Evolutionary conservation across 1,139 yeast genomes (phyloP).

Genomic region (Zygosaccharomyces sapae): DNA sequence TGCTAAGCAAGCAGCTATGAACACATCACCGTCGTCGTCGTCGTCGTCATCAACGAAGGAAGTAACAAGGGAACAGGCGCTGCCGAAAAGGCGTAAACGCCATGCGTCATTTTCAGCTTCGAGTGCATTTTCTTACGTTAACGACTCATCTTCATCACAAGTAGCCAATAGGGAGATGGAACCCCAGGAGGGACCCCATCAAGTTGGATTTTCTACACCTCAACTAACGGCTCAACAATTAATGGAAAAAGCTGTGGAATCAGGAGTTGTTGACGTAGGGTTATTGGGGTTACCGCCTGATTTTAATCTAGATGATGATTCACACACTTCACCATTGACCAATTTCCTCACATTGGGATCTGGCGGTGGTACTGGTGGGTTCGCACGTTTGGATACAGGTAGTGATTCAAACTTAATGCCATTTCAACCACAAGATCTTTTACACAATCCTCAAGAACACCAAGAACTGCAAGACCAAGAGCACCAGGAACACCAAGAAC

Average conservation of each 20-base stretch:
- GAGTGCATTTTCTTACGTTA: slow-evolving; percentile 64
- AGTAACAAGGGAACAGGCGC: slow-evolving; percentile 1
- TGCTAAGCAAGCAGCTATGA: slow-evolving; percentile 15
- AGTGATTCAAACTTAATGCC: slow-evolving; percentile 24
- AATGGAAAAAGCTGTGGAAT: slow-evolving; percentile 36
- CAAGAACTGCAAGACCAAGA: slow-evolving; percentile 13
- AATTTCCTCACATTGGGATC: slow-evolving; percentile 35
- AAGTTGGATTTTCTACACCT: slow-evolving; percentile 77
- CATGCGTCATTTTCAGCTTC: slow-evolving; percentile 85
- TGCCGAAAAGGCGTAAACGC: slow-evolving; percentile 38
- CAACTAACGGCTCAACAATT: slow-evolving; percentile 48
- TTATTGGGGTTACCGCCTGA: slow-evolving; percentile 38
- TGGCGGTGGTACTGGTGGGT: slow-evolving; percentile 32
- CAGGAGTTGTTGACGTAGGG: slow-evolving; percentile 40
- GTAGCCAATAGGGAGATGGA: slow-evolving; percentile 17
- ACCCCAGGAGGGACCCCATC: slow-evolving; percentile 42
- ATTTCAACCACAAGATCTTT: slow-evolving; percentile 17
- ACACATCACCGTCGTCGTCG: slow-evolving; percentile 7
- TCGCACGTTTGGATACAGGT: slow-evolving; percentile 15
- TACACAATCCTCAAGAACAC: slow-evolving; percentile 5
- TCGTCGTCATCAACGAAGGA: slow-evolving; percentile 6
- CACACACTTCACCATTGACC: slow-evolving; percentile 18
- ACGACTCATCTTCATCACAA: slow-evolving; percentile 43
- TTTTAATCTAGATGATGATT: slow-evolving; percentile 29
- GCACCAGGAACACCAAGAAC: slow-evolving; percentile 9